Base-by-base conservation (phyloP, 257 asterid species). In the Fraxinus excelsior region DNA sequence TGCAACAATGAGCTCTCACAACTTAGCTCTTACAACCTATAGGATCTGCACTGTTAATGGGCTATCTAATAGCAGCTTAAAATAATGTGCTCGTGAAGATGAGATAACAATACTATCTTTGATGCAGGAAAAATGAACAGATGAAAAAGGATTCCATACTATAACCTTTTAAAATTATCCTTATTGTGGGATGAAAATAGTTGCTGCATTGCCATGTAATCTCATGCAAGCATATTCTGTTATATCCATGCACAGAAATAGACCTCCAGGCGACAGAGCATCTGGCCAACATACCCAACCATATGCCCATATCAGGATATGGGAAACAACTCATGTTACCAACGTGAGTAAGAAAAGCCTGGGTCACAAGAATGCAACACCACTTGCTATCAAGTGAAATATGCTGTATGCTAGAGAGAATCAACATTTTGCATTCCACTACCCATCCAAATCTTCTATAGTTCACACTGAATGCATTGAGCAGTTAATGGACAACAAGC, bases 171-270 rank as follows among this genome's bases (percentile, higher is more conserved):
- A 40, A 40, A 10, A 10, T 40, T 40, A 40, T 40, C 46, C 46
- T 40, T 40, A 9, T 40, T 10, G 4, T 40, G 46, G 46, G 31
- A 16, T 28, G 35, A 38, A 44, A 13, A 44, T 44, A 44, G 53
- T 44, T 44, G 31, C 71, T 74, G 21, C 79, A 34, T 44, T 13
- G n/a, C 56, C 7, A 16, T 46, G n/a, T 46, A 14, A 13, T 14
- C 56, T 46, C n/a, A 14, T 14, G 56, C 69, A 7, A 35, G 51
- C 21, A 34, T 37, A 37, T 74, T 37, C 42, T n/a, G 25, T 29
- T n/a, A 46, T 73, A 34, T 11, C 67, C 56, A 80, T 18, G 70
- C 40, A 44, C 42, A 28, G 13, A 72, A 72, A 44, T 67, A 70
- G 56, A 16, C 56, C 56, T 46, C 56, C n/a, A 4, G 7, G n/a